Conservation (phyloP, 148 eudicot species). For the Simmondsia chinensis region DNA sequence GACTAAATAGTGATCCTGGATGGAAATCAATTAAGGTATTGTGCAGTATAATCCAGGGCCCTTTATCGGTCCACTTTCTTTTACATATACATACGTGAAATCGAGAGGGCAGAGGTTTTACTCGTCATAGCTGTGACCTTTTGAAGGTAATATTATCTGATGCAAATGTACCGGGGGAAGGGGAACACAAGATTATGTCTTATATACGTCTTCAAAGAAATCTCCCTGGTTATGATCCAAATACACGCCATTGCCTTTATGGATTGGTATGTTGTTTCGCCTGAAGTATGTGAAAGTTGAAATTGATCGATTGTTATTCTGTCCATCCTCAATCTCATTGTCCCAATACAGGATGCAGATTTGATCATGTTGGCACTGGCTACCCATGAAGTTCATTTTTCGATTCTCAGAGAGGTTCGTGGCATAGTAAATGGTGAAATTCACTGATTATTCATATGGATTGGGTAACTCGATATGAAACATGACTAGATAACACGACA, state of each 20-base stretch:
- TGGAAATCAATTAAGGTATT: slow-evolving; percentile 93
- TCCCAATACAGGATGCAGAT: slow-evolving; percentile 66
- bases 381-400: slow-evolving; percentile 94
- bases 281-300: neutral
- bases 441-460: too few species aligned
- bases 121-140: too few species aligned
- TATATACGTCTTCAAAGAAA: slow-evolving; percentile 96
- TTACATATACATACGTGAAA: too few species aligned
- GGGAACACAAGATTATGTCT: slow-evolving; percentile 98
- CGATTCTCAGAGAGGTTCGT: slow-evolving; percentile 87
- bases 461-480: too few species aligned
- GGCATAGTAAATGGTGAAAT: too few species aligned
- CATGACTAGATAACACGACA: too few species aligned
- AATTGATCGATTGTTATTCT: neutral
- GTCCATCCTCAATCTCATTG: neutral
- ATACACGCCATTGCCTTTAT: slow-evolving; percentile 88
- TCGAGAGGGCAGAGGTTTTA: too few species aligned
- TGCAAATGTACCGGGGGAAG: slow-evolving; percentile 99
- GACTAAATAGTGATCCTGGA: slow-evolving; percentile 88
- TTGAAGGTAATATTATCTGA: slow-evolving; percentile 93
- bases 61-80: too few species aligned
- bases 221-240: slow-evolving; percentile 94
- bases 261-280: slow-evolving; percentile 64
- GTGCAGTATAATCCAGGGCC: too few species aligned
- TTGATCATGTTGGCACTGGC: slow-evolving; percentile 91